Percentiles rank a stretch among this genome's conserved stretches.
Conservation (phyloP, 2,329 filamentous ascomycete genomes). For the Epichloe sp. region DNA sequence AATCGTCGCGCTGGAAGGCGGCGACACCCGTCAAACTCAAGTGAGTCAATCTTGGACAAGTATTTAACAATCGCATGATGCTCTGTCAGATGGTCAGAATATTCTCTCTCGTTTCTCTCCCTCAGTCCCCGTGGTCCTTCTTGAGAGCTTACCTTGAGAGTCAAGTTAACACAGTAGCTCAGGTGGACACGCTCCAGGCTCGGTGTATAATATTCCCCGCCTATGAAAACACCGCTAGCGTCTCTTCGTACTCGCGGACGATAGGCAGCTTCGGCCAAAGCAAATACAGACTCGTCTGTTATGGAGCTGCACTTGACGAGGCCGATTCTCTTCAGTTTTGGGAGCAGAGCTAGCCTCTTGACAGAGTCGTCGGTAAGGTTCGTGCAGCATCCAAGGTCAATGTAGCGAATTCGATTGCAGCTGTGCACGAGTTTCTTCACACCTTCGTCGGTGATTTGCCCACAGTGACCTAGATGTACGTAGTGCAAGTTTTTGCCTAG, state of each 20-base stretch:
- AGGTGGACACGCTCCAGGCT: constrained; percentile 89
- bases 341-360: constrained; percentile 67
- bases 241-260: constrained; percentile 37
- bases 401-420: constrained; percentile 93
- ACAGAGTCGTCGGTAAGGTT: constrained; percentile 82
- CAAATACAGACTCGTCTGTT: constrained; percentile 78
- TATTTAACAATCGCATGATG: constrained; percentile 78
- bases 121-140: neutral
- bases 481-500: constrained; percentile 95
- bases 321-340: constrained; percentile 88
- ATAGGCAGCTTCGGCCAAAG: constrained; percentile 60
- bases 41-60: constrained; percentile 85
- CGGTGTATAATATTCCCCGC: constrained; percentile 40
- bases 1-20: constrained; percentile 75
- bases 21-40: constrained; percentile 88
- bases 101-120: neutral
- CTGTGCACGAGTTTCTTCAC: constrained; percentile 70
- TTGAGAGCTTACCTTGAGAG: constrained; percentile 51
- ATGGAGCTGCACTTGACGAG: constrained; percentile 88
- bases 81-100: constrained; percentile 40
- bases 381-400: constrained; percentile 90
- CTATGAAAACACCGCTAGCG: constrained; percentile 31
- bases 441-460: constrained; percentile 77
- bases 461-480: constrained; percentile 88
- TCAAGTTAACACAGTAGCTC: constrained; percentile 83